These are phyloP conservation scores for Colletotrichum sp. DNA, from an alignment of 2,329 filamentous ascomycete species.

Conservation along the genomic window DNA sequence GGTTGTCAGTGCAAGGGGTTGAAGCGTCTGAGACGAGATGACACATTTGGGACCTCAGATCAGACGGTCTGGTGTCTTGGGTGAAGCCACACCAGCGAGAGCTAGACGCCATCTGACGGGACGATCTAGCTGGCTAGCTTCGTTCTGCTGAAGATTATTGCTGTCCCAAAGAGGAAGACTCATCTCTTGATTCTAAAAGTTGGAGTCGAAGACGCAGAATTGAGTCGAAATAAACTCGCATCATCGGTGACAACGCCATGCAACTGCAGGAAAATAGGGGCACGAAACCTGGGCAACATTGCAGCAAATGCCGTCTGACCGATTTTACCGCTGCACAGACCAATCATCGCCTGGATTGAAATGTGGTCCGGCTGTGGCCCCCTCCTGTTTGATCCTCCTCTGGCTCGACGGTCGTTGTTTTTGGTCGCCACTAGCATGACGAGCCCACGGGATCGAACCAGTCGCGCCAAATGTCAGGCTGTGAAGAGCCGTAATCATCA, in stretches of 20 bases:
- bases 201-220: neutral
- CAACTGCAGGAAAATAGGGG: neutral
- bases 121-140: neutral
- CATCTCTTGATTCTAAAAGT: neutral
- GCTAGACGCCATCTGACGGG: neutral
- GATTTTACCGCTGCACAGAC: neutral
- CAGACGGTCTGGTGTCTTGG: conserved; percentile 21
- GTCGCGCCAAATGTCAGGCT: neutral
- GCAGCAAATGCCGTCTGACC: neutral
- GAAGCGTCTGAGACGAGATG: conserved; percentile 22
- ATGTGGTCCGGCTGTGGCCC: conserved; percentile 14
- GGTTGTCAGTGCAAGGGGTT: conserved; percentile 2
- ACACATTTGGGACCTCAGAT: conserved; percentile 22
- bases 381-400: conserved; percentile 20
- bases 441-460: neutral
- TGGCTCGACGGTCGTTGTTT: conserved; percentile 6
- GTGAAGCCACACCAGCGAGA: neutral
- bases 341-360: neutral
- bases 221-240: neutral
- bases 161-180: neutral
- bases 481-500: neutral
- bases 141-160: neutral
- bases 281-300: neutral
- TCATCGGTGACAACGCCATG: neutral
- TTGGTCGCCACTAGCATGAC: conserved; percentile 2